Evolutionary conservation across 768 basidiomycete genomes (phyloP).

Genomic region (Porphyrellus cyaneotinctus): DNA sequence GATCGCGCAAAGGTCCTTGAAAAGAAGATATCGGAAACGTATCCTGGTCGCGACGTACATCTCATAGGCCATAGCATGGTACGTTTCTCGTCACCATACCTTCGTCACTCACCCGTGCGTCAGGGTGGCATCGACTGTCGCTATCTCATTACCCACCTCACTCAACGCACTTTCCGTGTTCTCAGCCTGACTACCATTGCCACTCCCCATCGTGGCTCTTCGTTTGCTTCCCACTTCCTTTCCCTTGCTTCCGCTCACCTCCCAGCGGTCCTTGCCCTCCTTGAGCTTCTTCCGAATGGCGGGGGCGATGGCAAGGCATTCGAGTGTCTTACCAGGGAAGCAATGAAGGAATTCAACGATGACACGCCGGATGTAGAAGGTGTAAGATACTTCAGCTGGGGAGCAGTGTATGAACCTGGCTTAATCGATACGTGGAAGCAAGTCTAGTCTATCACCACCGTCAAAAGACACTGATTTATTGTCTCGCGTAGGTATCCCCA

Average conservation of each 20-base stretch:
- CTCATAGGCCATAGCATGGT: constrained; percentile 85
- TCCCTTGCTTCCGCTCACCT: constrained; percentile 62
- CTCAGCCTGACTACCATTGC: constrained; percentile 91
- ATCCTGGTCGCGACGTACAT: constrained; percentile 82
- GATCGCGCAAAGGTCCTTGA: constrained; percentile 91
- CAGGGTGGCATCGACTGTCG: constrained; percentile 93
- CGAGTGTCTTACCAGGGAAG: constrained; percentile 75
- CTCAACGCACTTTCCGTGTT: constrained; percentile 71
- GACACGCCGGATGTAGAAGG: constrained; percentile 73
- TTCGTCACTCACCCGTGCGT: constrained; percentile 20
- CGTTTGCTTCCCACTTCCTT: constrained; percentile 91
- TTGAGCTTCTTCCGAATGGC: constrained; percentile 85
- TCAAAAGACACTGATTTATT: neutral
- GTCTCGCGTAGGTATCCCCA: constrained; percentile 53
- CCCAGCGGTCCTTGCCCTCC: constrained; percentile 65
- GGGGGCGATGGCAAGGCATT: constrained; percentile 96
- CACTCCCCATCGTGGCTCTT: constrained; percentile 90
- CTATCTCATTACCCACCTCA: constrained; percentile 80
- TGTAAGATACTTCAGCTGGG: constrained; percentile 94
- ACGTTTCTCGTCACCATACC: constrained; percentile 4
- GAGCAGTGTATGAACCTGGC: constrained; percentile 85
- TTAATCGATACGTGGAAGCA: constrained; percentile 86
- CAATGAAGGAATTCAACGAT: constrained; percentile 88
- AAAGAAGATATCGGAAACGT: constrained; percentile 70
- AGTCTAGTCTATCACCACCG: constrained; percentile 7